A percentile compares a stretch with the other conserved stretches of the same genome.
phyloP scores from a whole-genome alignment of 2,329 filamentous ascomycete species.

The Chaetomiaceae sp. region DNA sequence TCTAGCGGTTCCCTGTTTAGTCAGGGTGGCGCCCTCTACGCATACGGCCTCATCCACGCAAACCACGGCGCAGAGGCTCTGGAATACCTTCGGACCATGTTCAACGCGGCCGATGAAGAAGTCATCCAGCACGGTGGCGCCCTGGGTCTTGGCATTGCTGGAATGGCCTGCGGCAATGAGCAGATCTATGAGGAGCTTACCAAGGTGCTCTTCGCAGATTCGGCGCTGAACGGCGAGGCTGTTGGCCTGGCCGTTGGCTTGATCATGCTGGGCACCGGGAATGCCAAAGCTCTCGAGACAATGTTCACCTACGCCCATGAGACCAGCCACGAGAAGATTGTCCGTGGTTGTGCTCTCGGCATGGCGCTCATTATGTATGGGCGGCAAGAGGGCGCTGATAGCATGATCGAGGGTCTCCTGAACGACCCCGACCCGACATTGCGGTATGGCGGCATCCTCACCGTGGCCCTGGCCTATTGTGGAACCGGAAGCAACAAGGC shows the following conservation, averaged over 20 bases:
- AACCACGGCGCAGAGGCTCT: constrained; percentile 93
- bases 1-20: constrained; percentile 86
- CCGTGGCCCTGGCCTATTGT: constrained; percentile 95
- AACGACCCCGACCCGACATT: constrained; percentile 91
- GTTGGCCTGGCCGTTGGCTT: constrained; percentile 95
- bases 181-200: constrained; percentile 90
- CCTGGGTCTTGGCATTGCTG: constrained; percentile 89
- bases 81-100: constrained; percentile 71
- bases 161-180: constrained; percentile 91
- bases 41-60: constrained; percentile 91
- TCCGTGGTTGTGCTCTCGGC: constrained; percentile 88
- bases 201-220: constrained; percentile 84
- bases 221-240: constrained; percentile 92
- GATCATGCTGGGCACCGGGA: constrained; percentile 97
- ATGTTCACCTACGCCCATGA: constrained; percentile 99
- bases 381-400: constrained; percentile 89
- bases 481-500: constrained; percentile 98
- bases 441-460: constrained; percentile 96
- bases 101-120: constrained; percentile 74
- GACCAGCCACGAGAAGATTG: constrained; percentile 98
- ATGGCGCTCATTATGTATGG: constrained; percentile 99
- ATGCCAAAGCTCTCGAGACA: constrained; percentile 85
- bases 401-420: constrained; percentile 87
- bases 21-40: constrained; percentile 92
- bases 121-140: constrained; percentile 97